Percentiles rank a stretch among this genome's conserved stretches.
phyloP scores from a whole-genome alignment of 1,284 basidiomycete species.

The Microbotryum saponariae region DNA sequence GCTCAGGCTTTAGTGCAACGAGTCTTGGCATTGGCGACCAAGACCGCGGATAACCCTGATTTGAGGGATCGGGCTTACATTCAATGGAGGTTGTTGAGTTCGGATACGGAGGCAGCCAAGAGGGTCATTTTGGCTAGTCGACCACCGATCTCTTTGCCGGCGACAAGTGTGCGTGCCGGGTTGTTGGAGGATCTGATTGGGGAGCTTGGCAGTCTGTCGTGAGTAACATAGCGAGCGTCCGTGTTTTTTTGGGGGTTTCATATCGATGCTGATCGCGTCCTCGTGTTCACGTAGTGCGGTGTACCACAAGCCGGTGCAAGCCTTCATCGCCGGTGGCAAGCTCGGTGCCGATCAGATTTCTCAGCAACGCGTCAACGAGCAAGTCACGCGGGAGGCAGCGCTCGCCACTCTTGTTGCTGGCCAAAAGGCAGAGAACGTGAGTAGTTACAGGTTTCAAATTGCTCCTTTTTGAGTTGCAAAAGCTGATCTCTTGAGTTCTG shows the following conservation, averaged over 20 bases:
- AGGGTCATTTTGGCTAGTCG: constrained; percentile 82
- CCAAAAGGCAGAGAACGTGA: constrained; percentile 75
- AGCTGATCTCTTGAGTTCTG: background rate
- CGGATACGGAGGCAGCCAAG: constrained; percentile 90
- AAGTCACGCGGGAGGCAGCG: constrained; percentile 56
- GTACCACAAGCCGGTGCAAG: constrained; percentile 80
- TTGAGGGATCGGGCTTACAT: constrained; percentile 94
- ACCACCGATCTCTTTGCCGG: constrained; percentile 86
- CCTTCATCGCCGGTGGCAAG: constrained; percentile 43
- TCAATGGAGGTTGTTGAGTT: constrained; percentile 88
- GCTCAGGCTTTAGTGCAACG: constrained; percentile 83
- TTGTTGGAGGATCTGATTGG: constrained; percentile 87
- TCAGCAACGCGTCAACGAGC: constrained; percentile 6
- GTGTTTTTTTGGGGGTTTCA: constrained; percentile 25
- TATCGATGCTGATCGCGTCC: constrained; percentile 54
- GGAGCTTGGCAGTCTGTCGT: constrained; percentile 51
- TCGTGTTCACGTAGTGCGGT: constrained; percentile 43
- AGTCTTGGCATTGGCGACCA: constrained; percentile 86
- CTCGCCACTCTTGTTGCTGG: constrained; percentile 80
- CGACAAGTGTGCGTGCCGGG: constrained; percentile 79
- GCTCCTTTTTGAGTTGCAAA: background rate
- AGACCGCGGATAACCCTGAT: constrained; percentile 94
- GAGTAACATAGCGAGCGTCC: background rate
- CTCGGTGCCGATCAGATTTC: constrained; percentile 65
- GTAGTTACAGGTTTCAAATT: background rate